Evolutionary conservation across 140 eudicot genomes (phyloP).

Genomic region (Flaveria floridana): DNA sequence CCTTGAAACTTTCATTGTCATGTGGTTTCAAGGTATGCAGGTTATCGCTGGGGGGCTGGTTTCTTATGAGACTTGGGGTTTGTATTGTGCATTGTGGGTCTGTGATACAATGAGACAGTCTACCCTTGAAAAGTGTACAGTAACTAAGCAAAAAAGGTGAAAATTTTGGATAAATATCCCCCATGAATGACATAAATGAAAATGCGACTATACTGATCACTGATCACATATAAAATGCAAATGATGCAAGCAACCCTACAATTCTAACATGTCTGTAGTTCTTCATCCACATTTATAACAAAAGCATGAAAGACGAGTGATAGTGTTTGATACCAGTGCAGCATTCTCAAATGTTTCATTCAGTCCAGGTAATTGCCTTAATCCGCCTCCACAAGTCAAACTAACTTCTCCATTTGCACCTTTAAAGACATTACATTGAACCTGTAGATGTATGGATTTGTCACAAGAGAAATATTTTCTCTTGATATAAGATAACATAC

Average conservation of each 20-base stretch:
- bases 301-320: slow-evolving; percentile 6
- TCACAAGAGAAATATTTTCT: neutral
- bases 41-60: neutral
- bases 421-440: slow-evolving; percentile 91
- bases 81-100: neutral
- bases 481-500: neutral
- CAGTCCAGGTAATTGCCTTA: slow-evolving; percentile 86
- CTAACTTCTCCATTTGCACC: slow-evolving; percentile 88
- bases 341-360: slow-evolving; percentile 74
- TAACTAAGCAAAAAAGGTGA: neutral
- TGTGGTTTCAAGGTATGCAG: neutral
- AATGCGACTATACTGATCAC: no score
- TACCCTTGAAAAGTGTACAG: neutral
- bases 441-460: slow-evolving; percentile 42
- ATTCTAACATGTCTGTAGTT: neutral
- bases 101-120: neutral
- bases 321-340: slow-evolving; percentile 55
- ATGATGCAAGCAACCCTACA: neutral
- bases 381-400: slow-evolving; percentile 88
- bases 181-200: neutral
- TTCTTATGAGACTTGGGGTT: neutral
- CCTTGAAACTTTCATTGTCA: neutral
- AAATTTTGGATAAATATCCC: neutral
- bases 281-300: neutral
- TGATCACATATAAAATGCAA: neutral